Conservation (phyloP, 139 green algal species). For the Diplosphaera chodatii region DNA sequence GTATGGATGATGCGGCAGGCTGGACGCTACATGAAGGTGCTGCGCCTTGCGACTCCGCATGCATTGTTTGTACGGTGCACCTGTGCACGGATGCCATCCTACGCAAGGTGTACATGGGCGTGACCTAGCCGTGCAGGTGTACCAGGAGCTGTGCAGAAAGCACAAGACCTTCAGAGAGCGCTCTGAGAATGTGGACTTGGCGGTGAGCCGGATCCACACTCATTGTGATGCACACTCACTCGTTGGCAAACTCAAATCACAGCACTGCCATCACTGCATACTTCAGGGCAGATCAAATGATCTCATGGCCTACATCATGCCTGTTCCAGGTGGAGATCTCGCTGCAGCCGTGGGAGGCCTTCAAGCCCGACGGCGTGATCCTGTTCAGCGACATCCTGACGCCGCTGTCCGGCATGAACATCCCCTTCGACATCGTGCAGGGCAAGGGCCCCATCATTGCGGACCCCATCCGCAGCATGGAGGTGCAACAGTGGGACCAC, state of each 20-base stretch:
- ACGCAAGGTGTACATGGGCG: not conserved
- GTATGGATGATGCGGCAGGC: slow-evolving; percentile 99
- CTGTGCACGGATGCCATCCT: too few relatives aligned
- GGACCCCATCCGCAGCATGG: slow-evolving; percentile 84
- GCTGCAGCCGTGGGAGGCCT: slow-evolving; percentile 87
- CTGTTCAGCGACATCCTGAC: slow-evolving; percentile 96
- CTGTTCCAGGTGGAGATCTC: slow-evolving; percentile 82
- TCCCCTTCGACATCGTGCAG: slow-evolving; percentile 84
- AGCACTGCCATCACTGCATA: too few relatives aligned
- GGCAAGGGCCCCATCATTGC: slow-evolving; percentile 83
- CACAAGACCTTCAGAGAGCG: slow-evolving; percentile 87
- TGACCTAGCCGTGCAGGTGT: slow-evolving; percentile 44
- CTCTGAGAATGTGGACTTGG: slow-evolving; percentile 84
- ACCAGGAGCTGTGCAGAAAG: slow-evolving; percentile 90
- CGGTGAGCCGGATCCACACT: too few relatives aligned
- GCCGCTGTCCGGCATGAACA: slow-evolving; percentile 88
- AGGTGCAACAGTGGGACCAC: too few relatives aligned
- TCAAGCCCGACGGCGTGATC: slow-evolving; percentile 93
- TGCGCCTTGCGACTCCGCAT: too few relatives aligned
- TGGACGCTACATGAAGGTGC: slow-evolving; percentile 93
- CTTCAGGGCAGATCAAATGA: too few relatives aligned
- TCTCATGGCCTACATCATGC: too few relatives aligned
- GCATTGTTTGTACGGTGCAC: too few relatives aligned
- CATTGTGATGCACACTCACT: too few relatives aligned
- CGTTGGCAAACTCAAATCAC: too few relatives aligned